phyloP scores from a whole-genome alignment of 768 basidiomycete genomes.

The Pholiota microspora region DNA sequence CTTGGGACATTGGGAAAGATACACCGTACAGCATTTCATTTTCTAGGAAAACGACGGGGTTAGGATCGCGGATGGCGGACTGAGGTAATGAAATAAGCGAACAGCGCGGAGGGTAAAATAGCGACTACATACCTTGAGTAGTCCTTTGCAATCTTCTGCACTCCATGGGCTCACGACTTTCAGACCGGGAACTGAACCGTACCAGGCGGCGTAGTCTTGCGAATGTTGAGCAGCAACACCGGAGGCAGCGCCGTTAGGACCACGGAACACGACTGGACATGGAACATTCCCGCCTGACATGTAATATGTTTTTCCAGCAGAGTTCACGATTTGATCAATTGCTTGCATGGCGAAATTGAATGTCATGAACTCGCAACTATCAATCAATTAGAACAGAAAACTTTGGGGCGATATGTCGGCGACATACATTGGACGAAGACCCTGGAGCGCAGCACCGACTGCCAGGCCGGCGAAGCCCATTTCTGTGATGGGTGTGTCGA shows the following conservation, averaged over 20 bases:
- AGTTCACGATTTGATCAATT: constrained; percentile 99
- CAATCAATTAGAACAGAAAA: constrained; percentile 9
- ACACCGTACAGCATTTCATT: constrained; percentile 99
- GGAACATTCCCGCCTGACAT: constrained; percentile 99
- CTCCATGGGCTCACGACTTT: constrained; percentile 98
- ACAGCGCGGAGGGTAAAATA: not conserved
- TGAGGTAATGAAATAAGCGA: constrained; percentile 26
- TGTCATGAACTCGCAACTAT: constrained; percentile 99
- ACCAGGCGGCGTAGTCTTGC: constrained; percentile 97
- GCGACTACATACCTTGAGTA: constrained; percentile 71
- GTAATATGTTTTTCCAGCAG: constrained; percentile 99
- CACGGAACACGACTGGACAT: constrained; percentile 99
- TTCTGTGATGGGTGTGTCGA: constrained; percentile 96
- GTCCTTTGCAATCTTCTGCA: constrained; percentile 98
- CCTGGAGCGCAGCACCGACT: constrained; percentile 90
- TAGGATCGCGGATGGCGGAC: constrained; percentile 97
- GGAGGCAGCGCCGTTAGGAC: constrained; percentile 96
- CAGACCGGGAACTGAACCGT: constrained; percentile 87
- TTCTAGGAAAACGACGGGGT: constrained; percentile 97
- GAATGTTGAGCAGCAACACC: constrained; percentile 98
- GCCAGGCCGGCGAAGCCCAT: constrained; percentile 99
- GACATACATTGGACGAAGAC: constrained; percentile 86
- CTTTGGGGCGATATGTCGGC: not conserved
- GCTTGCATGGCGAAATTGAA: constrained; percentile 99
- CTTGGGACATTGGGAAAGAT: constrained; percentile 92